These are phyloP conservation scores for Takashimella koratensis DNA, from an alignment of 1,284 basidiomycete species.

Conservation along the genomic window DNA sequence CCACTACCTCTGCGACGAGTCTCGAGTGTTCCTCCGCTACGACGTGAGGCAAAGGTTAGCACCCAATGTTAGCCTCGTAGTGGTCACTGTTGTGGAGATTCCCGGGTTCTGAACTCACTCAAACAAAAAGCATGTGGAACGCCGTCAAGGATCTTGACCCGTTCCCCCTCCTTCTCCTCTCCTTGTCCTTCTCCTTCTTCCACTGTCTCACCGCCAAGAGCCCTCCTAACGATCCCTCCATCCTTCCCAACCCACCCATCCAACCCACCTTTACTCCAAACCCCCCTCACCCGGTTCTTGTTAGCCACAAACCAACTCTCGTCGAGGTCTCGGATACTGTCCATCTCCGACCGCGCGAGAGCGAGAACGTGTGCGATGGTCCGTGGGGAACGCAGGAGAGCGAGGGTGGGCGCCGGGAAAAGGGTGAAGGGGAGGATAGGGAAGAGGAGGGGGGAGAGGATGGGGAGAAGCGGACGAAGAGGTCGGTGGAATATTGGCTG, in stretches of 20 bases:
- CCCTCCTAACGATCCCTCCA: slow-evolving; percentile 30
- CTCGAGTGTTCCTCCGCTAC: slow-evolving; percentile 30
- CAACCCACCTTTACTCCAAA: slow-evolving; percentile 31
- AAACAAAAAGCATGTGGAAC: slow-evolving; percentile 44
- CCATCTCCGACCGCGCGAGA: slow-evolving; percentile 46
- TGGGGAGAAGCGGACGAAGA: slow-evolving; percentile 21
- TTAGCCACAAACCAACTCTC: slow-evolving; percentile 28
- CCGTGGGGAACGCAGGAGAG: slow-evolving; percentile 34
- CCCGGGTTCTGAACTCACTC: no score
- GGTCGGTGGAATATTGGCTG: slow-evolving; percentile 46
- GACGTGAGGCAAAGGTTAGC: no score
- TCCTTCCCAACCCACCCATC: slow-evolving; percentile 46
- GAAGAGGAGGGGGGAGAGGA: slow-evolving; percentile 26
- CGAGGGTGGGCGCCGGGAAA: slow-evolving; percentile 30
- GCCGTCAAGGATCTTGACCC: slow-evolving; percentile 25
- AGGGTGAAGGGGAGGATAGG: slow-evolving; percentile 29
- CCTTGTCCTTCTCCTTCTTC: background rate
- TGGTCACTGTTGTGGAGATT: no score
- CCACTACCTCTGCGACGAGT: slow-evolving; percentile 32
- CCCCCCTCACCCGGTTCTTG: slow-evolving; percentile 25
- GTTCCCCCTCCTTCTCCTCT: slow-evolving; percentile 10
- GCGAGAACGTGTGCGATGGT: slow-evolving; percentile 38
- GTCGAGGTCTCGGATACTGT: slow-evolving; percentile 37
- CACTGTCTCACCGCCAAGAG: slow-evolving; percentile 18
- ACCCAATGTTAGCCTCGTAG: no score